phyloP scores from a whole-genome alignment of 1,139 yeast species.

The Yamadazyma oceani region DNA sequence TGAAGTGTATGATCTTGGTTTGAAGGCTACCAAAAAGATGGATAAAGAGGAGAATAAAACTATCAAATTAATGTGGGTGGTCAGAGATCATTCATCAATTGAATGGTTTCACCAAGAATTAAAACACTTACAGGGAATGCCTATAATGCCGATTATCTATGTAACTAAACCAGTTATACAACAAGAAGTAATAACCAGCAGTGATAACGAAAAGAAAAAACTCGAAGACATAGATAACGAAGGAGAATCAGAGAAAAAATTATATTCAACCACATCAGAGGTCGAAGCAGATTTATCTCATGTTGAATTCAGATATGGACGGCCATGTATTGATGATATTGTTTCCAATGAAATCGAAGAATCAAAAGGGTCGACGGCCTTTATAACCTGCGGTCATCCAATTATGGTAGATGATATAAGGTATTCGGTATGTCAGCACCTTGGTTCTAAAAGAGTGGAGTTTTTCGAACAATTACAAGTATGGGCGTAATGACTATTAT shows the following conservation, averaged over 20 bases:
- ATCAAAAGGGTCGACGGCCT: slow-evolving; percentile 37
- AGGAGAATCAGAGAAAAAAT: too few species aligned
- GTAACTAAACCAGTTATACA: slow-evolving; percentile 27
- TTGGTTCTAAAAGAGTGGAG: slow-evolving; percentile 31
- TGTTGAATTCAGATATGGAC: slow-evolving; percentile 30
- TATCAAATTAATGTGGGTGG: slow-evolving; percentile 36
- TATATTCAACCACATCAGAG: background rate
- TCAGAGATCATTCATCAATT: slow-evolving; percentile 33
- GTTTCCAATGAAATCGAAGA: slow-evolving; percentile 28
- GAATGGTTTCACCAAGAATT: slow-evolving; percentile 39
- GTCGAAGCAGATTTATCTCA: slow-evolving; percentile 24
- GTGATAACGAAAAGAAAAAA: slow-evolving; percentile 8
- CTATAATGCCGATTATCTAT: slow-evolving; percentile 30
- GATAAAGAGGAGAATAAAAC: slow-evolving; percentile 18
- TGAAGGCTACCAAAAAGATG: slow-evolving; percentile 1
- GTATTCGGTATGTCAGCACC: slow-evolving; percentile 26
- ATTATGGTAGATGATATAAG: slow-evolving; percentile 52
- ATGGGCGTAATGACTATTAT: slow-evolving; percentile 41
- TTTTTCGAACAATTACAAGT: slow-evolving; percentile 42
- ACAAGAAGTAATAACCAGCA: slow-evolving; percentile 4
- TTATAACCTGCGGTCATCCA: slow-evolving; percentile 56
- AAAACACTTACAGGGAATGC: slow-evolving; percentile 22
- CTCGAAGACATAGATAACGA: slow-evolving; percentile 3
- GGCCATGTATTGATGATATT: slow-evolving; percentile 31
- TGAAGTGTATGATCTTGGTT: slow-evolving; percentile 33